Conservation (phyloP, 1,284 basidiomycete genomes). For the Ceratobasidium sp. region DNA sequence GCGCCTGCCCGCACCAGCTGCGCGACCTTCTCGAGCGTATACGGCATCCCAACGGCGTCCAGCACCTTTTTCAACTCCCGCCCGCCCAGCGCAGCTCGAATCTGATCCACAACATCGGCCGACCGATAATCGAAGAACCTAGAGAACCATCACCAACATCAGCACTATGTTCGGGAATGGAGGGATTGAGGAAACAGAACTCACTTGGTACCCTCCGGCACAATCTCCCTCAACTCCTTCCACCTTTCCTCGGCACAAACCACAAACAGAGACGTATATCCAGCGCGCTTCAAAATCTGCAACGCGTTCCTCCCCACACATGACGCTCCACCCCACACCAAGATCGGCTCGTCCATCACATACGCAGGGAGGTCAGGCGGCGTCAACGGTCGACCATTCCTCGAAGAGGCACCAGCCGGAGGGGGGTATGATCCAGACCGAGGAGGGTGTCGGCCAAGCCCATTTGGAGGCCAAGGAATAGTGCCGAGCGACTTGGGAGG, state of each 20-base stretch:
- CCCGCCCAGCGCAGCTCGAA: constrained; percentile 11
- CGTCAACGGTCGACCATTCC: neutral
- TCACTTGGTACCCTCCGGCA: constrained; percentile 18
- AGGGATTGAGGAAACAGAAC: neutral
- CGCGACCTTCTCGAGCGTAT: constrained; percentile 21
- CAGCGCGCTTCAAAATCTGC: constrained; percentile 27
- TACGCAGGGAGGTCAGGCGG: neutral
- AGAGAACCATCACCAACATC: neutral
- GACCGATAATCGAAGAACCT: constrained; percentile 38
- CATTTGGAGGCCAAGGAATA: too few relatives aligned
- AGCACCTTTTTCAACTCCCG: constrained; percentile 28
- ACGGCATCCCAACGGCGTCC: constrained; percentile 23
- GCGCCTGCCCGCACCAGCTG: constrained; percentile 17
- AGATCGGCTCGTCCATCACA: constrained; percentile 33
- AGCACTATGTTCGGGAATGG: neutral
- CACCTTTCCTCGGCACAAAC: constrained; percentile 19
- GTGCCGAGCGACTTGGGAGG: too few relatives aligned
- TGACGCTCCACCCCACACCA: constrained; percentile 28
- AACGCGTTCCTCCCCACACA: constrained; percentile 16
- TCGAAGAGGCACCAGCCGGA: neutral
- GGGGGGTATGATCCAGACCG: neutral
- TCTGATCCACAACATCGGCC: constrained; percentile 14
- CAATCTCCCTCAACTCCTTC: neutral
- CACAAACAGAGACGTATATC: constrained; percentile 27
- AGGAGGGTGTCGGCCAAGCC: neutral